Base-by-base conservation (phyloP, 331 rosid genomes). In the Arachis monticola region DNA sequence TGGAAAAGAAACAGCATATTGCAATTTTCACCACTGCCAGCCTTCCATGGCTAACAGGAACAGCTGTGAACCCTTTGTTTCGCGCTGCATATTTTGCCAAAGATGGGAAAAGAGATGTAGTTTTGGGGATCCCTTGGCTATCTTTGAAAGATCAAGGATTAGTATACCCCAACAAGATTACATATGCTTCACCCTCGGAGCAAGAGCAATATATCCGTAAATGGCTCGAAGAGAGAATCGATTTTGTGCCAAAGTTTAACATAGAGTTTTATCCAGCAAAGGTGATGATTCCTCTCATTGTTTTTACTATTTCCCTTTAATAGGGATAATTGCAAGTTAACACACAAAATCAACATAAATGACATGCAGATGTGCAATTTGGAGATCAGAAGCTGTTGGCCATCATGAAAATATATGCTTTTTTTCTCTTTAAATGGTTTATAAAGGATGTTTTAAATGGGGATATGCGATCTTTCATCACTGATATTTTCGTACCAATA, bases 41-140 rank as follows among this genome's bases (percentile, higher is more conserved):
- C 83, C 96, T 94, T 86, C 99, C 99, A 60, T 94, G 99, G 99
- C 79, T 94, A 88, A 94, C 99, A 40, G 99, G 99, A 68, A 94
- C 99, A 11, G 92, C 99, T 4, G 96, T 94, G 67, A 94, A 94
- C 75, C 99, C 99, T 53, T 85, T 94, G 73, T 92, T 92, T 72
- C 97, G 99, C 41, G 97, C 99, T 9, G 96, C 88, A 1, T 94
- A 88, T 86, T 96, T 94, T 60, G 74, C 91, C 0, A 80, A 82
- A 78, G 79, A 76, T 1, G 96, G 87, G 70, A 82, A 86, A 82
- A 80, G 89, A 82, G 77, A 69, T 55, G 87, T 94, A 46, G 88
- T 91, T 41, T 81, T 94, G 85, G 92, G 86, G 73, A 82, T 94
- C 77, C 99, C 99, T 60, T 94, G 99, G 99, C 77, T 94, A 73